Base-by-base conservation (phyloP, 495 filamentous ascomycete species). In the Cryomyces minteri region DNA sequence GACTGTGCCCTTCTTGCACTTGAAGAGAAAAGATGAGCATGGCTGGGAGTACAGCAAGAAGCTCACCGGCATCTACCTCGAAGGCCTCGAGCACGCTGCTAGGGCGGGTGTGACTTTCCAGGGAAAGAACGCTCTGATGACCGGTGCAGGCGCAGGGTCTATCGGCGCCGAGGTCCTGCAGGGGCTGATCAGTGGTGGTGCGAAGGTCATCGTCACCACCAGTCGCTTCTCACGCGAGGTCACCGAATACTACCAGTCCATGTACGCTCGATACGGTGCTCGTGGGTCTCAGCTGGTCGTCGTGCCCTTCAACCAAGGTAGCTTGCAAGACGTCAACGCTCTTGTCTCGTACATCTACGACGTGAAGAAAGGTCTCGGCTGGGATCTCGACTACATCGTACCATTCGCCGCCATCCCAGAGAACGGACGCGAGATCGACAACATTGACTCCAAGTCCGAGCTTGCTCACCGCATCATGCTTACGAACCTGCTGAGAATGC, bases 11-110 rank as follows among this genome's bases (percentile, higher is more conserved):
- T 99, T 99, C 75, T 67, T 99, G 41, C 90, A 99, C 59, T 69
- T 99, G 41, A 94, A 93, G 73, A 80, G 88, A 58, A 94, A 95
- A 69, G 79, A 80, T 37, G 77, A 85, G 49, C 79, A 94, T 56
- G 88, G 88, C 45, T 99, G 90, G 90, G 87, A 99, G 59, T 99
- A 95, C 67, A 94, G 82, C 73, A 96, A 95, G 72, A 94, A 88
- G 67, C 72, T 96, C 36, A 95, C 90, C 25, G 83, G 84, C 28
- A 56, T 84, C 53, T 99, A 96, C 56, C 71, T 99, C 9, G 84
- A 95, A 52, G 84, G 87, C 41, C 62, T 99, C 39, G 85, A 94
- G 64, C 71, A 85, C 44, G 85, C 87, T 51, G 90, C 92, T 53
- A 80, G 75, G 50, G 68, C 74, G 32, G 90, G 90, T 53, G 76